A percentile compares a stretch with the other conserved stretches of the same genome.
These are phyloP conservation scores for Porcisia hertigi DNA, from an alignment of 208 protist species.

Conservation along the genomic window DNA sequence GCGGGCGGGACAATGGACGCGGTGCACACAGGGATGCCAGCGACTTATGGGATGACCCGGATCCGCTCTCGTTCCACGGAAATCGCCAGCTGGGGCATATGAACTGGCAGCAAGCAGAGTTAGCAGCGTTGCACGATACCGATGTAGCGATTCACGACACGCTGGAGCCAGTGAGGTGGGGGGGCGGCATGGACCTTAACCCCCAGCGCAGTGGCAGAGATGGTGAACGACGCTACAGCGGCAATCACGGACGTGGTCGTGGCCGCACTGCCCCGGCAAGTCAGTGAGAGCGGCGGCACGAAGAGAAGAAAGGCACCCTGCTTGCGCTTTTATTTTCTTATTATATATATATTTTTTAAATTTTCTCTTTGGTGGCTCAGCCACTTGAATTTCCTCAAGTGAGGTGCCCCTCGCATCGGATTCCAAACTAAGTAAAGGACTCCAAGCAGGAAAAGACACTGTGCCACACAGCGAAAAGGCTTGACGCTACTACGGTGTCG, in stretches of 20 bases:
- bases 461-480: neutral
- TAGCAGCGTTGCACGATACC: slow-evolving; percentile 22
- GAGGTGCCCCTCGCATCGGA: neutral
- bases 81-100: slow-evolving; percentile 57
- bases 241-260: slow-evolving; percentile 16
- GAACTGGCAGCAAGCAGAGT: slow-evolving; percentile 81
- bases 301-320: neutral
- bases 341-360: neutral
- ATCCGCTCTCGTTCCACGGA: slow-evolving; percentile 73
- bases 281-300: neutral
- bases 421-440: neutral
- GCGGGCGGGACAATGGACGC: slow-evolving; percentile 21
- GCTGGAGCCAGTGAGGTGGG: slow-evolving; percentile 18
- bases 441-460: neutral
- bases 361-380: slow-evolving; percentile 17
- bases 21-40: slow-evolving; percentile 21
- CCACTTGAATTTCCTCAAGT: neutral
- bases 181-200: slow-evolving; percentile 11
- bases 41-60: slow-evolving; percentile 81
- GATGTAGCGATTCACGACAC: slow-evolving; percentile 22
- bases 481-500: neutral
- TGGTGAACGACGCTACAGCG: slow-evolving; percentile 6
- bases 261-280: slow-evolving; percentile 7
- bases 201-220: slow-evolving; percentile 25
- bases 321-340: slow-evolving; percentile 11